Base-by-base conservation (phyloP, 345 rosid genomes). In the Carallia pectinifolia region DNA sequence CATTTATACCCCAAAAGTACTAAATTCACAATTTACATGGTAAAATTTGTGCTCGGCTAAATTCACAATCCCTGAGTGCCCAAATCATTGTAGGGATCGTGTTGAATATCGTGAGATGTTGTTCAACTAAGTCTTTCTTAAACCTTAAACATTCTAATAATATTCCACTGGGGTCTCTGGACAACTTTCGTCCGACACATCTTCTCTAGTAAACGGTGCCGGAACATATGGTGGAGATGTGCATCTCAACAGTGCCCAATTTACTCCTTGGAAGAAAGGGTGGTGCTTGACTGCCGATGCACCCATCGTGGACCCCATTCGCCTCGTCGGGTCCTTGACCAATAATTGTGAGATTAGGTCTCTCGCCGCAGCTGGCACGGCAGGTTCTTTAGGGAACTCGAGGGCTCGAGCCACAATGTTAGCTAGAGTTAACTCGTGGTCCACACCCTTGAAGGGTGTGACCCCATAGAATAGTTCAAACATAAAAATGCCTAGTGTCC, bases 321-420 rank as follows among this genome's bases (percentile, higher is more conserved):
- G 82, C 75, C 93, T 83, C 3, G 33, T 78, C 6, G 98, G 96
- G 63, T 94, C 97, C 77, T 94, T 94, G 1, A 72, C 82, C 58
- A 94, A 65, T 17, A 94, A 75, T 68, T 88, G 98, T 6, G 87
- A 80, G 23, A 92, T 79, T 9, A 94, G 79, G 71, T 94, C 97
- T 76, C 80, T 89, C 0, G 93, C 97, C 2, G 81, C 34, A 2
- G 85, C 78, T 0, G 96, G 90, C 55, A 91, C 74, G 4, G 79
- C 71, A 0, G 89, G 96, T 66, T 90, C 93, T 76, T 90, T 91
- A 0, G 98, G 98, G 71, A 88, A 84, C 75, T 90, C 98, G 0
- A 94, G 89, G 15, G 98, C 98, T 71, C 97, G 86, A 70, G 97
- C 97, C 68, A 90, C 93, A n/a, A 94, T 87, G 60, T 91, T 91